Percentiles rank a stretch among this genome's conserved stretches.
These are phyloP conservation scores for Mycena pura DNA, from an alignment of 768 basidiomycete species.

Conservation along the genomic window DNA sequence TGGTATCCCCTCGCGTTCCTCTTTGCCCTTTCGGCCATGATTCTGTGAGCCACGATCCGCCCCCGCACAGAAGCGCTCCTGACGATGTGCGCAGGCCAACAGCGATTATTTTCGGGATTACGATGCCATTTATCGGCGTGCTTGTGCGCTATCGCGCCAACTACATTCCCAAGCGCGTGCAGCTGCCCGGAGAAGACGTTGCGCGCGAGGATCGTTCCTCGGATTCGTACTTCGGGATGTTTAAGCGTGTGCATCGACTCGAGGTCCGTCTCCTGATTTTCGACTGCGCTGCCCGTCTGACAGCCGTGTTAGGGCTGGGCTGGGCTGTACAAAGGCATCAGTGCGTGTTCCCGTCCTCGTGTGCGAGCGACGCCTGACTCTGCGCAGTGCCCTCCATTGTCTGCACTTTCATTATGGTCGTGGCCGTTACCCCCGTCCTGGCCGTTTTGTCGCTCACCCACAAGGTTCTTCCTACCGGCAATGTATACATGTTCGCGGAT, in stretches of 20 bases:
- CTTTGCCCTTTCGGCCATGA: no score
- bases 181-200: background rate
- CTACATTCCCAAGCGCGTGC: conserved; percentile 5
- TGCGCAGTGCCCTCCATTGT: conserved; percentile 16
- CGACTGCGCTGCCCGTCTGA: background rate
- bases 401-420: background rate
- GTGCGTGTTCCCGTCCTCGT: background rate
- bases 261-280: background rate
- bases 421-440: background rate
- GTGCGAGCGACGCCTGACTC: background rate
- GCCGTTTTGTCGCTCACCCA: no score
- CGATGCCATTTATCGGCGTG: conserved; percentile 7
- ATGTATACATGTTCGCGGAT: no score
- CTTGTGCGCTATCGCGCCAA: conserved; percentile 12
- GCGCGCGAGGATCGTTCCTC: background rate
- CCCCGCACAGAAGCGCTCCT: no score
- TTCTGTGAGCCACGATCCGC: no score
- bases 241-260: conserved; percentile 6
- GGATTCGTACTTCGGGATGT: conserved; percentile 15
- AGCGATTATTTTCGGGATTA: background rate
- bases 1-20: no score
- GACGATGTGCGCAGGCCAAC: no score
- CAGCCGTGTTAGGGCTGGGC: conserved; percentile 2
- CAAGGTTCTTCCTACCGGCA: no score
- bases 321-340: conserved; percentile 20